Base-by-base conservation (phyloP, 768 basidiomycete genomes). In the Leccinum incarnatum region DNA sequence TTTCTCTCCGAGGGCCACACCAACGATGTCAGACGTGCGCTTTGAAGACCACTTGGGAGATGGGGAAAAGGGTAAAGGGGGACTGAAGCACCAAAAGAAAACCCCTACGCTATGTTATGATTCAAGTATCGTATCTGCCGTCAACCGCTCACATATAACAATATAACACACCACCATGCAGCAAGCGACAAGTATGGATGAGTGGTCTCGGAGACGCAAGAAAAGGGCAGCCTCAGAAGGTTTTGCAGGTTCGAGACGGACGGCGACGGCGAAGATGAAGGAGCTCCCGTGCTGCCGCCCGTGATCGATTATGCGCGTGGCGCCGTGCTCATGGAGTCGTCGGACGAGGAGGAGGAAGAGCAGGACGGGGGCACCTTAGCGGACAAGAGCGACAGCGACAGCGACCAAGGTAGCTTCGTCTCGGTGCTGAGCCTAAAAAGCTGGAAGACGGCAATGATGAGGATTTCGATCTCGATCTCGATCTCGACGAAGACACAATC, bases 131-230 rank as follows among this genome's bases (percentile, higher is more conserved):
- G n/a, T n/a, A n/a, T n/a, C n/a, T n/a, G n/a, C n/a, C n/a, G n/a
- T n/a, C n/a, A 14, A 49, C 40, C 23, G 17, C 54, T 27, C 48
- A 21, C 19, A 34, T 2, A 50, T 47, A 10, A 37, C 12, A 6
- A 34, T 2, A 50, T 47, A 10, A 37, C 12, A 6, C 2, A 47
- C 32, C 27, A 15, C 21, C 14, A 46, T 2, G 21, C 72, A 83
- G 83, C 77, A n/a, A 81, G 79, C 52, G 95, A 97, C 78, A 96
- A 95, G 74, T 95, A 95, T 72, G 95, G 95, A 30, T 84, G 94
- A 54, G 76, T 79, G 12, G 67, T 95, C 7, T 81, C 87, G 21
- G 76, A 76, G n/a, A 81, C 79, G 5, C 86, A 89, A 51, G 88
- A 93, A 54, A 78, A 81, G 54, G 93, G 94, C 57, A 84, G 87